Conservation (phyloP, 495 filamentous ascomycete genomes). For the Neurospora sp. region DNA sequence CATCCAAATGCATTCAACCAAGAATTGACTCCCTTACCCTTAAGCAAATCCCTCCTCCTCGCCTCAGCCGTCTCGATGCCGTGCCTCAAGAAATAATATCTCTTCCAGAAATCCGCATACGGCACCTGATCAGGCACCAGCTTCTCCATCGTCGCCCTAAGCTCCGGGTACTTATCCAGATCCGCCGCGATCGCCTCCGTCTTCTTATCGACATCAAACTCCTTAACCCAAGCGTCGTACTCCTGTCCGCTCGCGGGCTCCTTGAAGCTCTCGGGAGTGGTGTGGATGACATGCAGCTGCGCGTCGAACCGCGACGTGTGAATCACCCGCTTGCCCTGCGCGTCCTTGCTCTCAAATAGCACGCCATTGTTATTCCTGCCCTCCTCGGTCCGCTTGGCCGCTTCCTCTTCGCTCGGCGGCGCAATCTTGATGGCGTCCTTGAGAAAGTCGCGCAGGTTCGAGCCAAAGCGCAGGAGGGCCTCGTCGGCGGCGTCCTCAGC, state of each 20-base stretch:
- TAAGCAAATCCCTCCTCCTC: conserved; percentile 78
- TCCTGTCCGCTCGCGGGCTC: conserved; percentile 61
- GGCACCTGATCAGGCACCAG: conserved; percentile 82
- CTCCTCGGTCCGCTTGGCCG: conserved; percentile 20
- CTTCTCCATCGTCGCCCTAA: conserved; percentile 88
- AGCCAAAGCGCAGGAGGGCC: conserved; percentile 84
- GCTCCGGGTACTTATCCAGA: conserved; percentile 78
- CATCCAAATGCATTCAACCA: neutral
- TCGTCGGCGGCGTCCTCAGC: conserved; percentile 98
- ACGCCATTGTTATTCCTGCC: conserved; percentile 33
- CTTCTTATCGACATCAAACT: conserved; percentile 73
- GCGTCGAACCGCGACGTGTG: conserved; percentile 92
- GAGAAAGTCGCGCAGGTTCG: conserved; percentile 83
- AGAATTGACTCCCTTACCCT: conserved; percentile 49
- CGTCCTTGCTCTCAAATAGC: conserved; percentile 86
- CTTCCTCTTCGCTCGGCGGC: conserved; percentile 39
- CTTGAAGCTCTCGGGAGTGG: conserved; percentile 73
- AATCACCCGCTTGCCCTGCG: conserved; percentile 79
- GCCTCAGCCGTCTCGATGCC: conserved; percentile 95
- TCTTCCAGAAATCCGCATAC: conserved; percentile 83
- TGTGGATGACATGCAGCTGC: conserved; percentile 90
- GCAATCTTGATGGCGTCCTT: conserved; percentile 84
- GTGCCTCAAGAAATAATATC: conserved; percentile 92
- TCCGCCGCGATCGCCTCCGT: conserved; percentile 77
- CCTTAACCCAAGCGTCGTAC: conserved; percentile 62